Evolutionary conservation across 345 rosid species (phyloP).

Genomic region (Sisymbrium irio): DNA sequence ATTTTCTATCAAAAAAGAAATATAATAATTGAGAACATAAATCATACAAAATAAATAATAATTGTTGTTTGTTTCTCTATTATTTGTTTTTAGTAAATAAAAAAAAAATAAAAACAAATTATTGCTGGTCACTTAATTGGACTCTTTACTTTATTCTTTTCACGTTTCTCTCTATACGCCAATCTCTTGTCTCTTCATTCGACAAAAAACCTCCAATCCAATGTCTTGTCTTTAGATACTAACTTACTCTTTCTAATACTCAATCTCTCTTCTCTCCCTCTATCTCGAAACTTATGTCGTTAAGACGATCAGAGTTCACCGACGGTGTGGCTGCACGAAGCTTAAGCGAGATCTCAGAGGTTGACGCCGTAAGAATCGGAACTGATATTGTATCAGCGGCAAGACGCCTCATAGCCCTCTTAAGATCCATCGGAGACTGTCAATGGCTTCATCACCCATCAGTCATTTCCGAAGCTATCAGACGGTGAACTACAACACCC

Average conservation of each 20-base stretch:
- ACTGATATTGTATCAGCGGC: constrained; percentile 75
- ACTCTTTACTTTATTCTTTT: constrained; percentile 29
- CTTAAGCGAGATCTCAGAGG: constrained; percentile 64
- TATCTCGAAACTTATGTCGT: constrained; percentile 26
- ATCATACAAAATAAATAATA: not conserved
- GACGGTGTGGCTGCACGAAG: constrained; percentile 42
- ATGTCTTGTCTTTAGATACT: constrained; percentile 19
- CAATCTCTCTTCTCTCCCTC: not conserved
- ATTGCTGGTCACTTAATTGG: constrained; percentile 15
- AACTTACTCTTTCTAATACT: constrained; percentile 15
- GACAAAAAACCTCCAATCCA: constrained; percentile 22
- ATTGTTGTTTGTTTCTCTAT: not conserved
- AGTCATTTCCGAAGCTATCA: constrained; percentile 56
- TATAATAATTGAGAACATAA: not conserved
- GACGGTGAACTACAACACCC: constrained; percentile 47
- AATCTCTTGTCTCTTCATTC: constrained; percentile 23
- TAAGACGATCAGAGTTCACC: constrained; percentile 14
- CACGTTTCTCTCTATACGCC: constrained; percentile 19
- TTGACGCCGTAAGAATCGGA: constrained; percentile 44
- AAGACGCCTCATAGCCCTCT: constrained; percentile 51
- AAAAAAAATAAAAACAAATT: no score
- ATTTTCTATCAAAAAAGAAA: not conserved
- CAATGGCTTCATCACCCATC: constrained; percentile 68
- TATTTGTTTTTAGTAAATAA: not conserved
- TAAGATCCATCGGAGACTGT: constrained; percentile 56